phyloP scores from a whole-genome alignment of 2,329 filamentous ascomycete genomes.

The Fusarium sp. region DNA sequence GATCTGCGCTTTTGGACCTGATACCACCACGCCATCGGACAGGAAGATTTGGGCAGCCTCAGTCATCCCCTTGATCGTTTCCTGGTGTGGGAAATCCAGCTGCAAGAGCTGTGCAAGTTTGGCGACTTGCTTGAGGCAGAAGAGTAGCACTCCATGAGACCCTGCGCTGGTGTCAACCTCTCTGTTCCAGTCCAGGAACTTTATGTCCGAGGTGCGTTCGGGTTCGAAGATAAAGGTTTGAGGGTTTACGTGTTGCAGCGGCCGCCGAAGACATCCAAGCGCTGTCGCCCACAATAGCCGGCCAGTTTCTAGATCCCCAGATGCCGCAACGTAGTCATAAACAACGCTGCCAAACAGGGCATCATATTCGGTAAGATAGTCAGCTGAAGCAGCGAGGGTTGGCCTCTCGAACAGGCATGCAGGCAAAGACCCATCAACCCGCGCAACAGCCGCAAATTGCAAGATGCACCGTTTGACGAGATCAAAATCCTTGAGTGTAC shows the following conservation, averaged over 20 bases:
- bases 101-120: neutral
- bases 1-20: neutral
- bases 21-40: neutral
- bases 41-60: neutral
- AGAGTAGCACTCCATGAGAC: neutral
- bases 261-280: neutral
- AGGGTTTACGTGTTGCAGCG: neutral
- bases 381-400: neutral
- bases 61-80: neutral
- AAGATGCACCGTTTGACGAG: slow-evolving; percentile 22
- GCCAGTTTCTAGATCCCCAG: neutral
- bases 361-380: neutral
- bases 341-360: neutral
- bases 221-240: neutral
- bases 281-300: neutral
- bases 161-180: neutral
- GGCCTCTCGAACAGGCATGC: neutral
- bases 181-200: neutral
- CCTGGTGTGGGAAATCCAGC: neutral
- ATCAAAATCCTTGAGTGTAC: slow-evolving; percentile 49
- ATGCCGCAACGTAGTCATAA: neutral
- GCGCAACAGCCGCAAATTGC: neutral
- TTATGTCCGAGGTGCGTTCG: neutral
- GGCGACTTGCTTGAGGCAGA: neutral
- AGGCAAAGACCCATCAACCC: neutral